These are phyloP conservation scores for Maudiozyma bulderi DNA, from an alignment of 805 yeast genomes.

Conservation along the genomic window DNA sequence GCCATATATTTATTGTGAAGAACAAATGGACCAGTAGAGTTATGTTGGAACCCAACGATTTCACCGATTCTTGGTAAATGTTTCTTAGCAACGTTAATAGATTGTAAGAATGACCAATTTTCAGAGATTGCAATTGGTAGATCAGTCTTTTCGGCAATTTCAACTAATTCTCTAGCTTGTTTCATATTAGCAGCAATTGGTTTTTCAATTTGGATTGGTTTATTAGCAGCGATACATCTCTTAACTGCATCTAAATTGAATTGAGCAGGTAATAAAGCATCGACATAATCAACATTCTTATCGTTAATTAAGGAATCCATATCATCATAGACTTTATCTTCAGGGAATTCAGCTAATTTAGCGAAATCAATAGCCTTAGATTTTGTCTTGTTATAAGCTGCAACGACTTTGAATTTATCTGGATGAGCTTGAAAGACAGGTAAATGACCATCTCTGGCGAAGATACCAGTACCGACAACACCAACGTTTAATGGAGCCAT, in stretches of 20 bases:
- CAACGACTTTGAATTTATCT: constrained; percentile 45
- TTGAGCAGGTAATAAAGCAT: constrained; percentile 85
- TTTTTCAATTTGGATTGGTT: constrained; percentile 78
- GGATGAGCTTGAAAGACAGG: constrained; percentile 55
- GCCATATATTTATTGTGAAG: constrained; percentile 47
- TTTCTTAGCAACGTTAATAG: constrained; percentile 45
- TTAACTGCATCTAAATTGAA: constrained; percentile 59
- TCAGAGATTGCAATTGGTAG: constrained; percentile 72
- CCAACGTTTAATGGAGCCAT: constrained; percentile 43
- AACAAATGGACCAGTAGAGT: constrained; percentile 65
- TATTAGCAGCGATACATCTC: constrained; percentile 60
- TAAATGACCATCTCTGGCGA: constrained; percentile 75
- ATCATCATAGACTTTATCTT: constrained; percentile 44
- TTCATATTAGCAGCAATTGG: constrained; percentile 82
- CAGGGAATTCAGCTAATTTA: constrained; percentile 41
- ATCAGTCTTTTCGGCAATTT: constrained; percentile 48
- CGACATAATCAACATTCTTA: constrained; percentile 63
- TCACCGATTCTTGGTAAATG: constrained; percentile 66
- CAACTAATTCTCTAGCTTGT: constrained; percentile 74
- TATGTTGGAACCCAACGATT: constrained; percentile 56
- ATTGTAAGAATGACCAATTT: constrained; percentile 70
- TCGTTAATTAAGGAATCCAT: constrained; percentile 60
- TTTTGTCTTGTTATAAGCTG: constrained; percentile 76
- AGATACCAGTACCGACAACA: constrained; percentile 76
- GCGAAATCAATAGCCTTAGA: constrained; percentile 80